phyloP scores from a whole-genome alignment of 768 basidiomycete species.

The Termitomyces sp. region DNA sequence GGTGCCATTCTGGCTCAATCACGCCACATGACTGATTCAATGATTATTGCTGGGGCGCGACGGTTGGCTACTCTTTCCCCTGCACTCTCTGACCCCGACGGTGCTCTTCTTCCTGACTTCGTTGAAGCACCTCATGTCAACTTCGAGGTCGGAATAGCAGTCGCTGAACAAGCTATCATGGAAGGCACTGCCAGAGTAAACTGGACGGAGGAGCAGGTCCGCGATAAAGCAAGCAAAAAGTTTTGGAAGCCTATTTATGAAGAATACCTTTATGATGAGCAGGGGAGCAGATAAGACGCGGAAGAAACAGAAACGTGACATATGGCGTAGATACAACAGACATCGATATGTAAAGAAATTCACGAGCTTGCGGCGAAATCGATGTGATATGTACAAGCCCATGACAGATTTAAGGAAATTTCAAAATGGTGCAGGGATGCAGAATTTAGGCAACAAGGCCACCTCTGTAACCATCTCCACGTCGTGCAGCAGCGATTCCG shows the following conservation, averaged over 20 bases:
- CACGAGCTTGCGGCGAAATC: neutral
- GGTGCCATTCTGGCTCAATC: conserved; percentile 70
- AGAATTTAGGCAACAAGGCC: conserved; percentile 30
- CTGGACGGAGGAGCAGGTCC: conserved; percentile 55
- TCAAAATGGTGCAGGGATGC: neutral
- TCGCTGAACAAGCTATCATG: conserved; percentile 69
- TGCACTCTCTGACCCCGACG: conserved; percentile 63
- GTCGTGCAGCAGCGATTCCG: conserved; percentile 49
- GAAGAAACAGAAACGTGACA: neutral
- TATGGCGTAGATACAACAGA: neutral
- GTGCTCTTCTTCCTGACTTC: conserved; percentile 72
- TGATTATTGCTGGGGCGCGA: conserved; percentile 80
- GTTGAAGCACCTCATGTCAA: conserved; percentile 67
- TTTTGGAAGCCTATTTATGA: conserved; percentile 65
- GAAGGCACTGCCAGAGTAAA: conserved; percentile 60
- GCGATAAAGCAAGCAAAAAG: conserved; percentile 40
- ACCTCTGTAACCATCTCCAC: conserved; percentile 65
- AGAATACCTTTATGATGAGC: conserved; percentile 56
- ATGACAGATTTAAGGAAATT: neutral
- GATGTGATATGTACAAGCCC: neutral
- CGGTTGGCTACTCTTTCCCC: conserved; percentile 75
- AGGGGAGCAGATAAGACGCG: conserved; percentile 25
- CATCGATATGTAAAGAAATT: neutral
- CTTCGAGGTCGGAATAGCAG: conserved; percentile 77
- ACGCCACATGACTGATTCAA: conserved; percentile 65